phyloP scores from a whole-genome alignment of 2,329 filamentous ascomycete genomes.

The Tolypocladium endophyticum region DNA sequence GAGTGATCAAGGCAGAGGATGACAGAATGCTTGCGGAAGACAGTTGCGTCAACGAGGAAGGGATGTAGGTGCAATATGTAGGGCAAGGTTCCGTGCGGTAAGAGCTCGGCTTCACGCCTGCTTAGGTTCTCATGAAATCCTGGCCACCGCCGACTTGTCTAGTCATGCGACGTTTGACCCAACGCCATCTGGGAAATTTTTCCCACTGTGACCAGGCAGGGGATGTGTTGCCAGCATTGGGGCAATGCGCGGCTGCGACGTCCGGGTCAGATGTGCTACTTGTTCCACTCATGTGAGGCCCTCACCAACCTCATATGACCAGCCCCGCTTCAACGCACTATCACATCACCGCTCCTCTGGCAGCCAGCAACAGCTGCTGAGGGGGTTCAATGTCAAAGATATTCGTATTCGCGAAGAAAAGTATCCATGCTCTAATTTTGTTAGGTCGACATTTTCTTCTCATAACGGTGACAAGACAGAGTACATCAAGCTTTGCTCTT shows the following conservation, averaged over 20 bases:
- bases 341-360: background rate
- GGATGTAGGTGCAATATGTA: background rate
- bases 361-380: background rate
- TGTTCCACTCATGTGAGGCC: background rate
- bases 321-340: background rate
- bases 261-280: background rate
- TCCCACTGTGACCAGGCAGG: background rate
- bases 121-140: background rate
- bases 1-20: background rate
- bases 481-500: slow-evolving; percentile 20
- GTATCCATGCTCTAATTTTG: slow-evolving; percentile 7
- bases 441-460: slow-evolving; percentile 8
- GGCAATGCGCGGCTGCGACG: background rate
- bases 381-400: background rate
- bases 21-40: background rate
- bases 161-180: background rate
- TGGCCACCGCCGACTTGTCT: background rate
- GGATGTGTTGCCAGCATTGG: background rate
- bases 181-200: background rate
- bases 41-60: background rate
- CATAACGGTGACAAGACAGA: slow-evolving; percentile 10
- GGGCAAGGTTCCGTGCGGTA: background rate
- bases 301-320: background rate
- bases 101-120: background rate
- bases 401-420: background rate